Base-by-base conservation (phyloP, 2,329 filamentous ascomycete genomes). In the Pseudodiploospora longispora region DNA sequence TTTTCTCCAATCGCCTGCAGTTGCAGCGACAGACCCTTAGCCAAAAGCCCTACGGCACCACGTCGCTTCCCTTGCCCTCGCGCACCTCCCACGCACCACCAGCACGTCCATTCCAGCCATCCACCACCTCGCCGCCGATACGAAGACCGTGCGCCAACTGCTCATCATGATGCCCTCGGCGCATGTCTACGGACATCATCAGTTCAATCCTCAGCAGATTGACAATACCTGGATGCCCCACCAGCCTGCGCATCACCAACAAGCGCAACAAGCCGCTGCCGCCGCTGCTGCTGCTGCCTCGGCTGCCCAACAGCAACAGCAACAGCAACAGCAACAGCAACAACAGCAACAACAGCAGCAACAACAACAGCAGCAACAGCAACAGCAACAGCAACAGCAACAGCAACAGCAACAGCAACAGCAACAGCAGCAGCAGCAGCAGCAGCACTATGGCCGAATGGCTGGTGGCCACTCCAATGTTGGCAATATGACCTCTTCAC, bases 361-460 rank as follows among this genome's bases (percentile, higher is more conserved):
- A 66, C 72, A 74, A 53, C 73, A 77, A 55, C 50, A 52, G 12
- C 47, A 48, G 4, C 51, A 53, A 67, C 72, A 74, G 53, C 71
- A 74, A 41, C 49, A 51, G 3, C 50, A 52, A 9, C 50, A 53
- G 6, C 50, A 53, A 4, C 51, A 54, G 66, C 72, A 74, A 53
- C 73, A 77, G 54, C 82, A 85, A 61, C 90, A 87, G 67, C 72
- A 75, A 53, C 71, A 74, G 41, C 50, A 52, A 5, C 53, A 55
- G 41, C 50, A 44, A 6, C 36, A 43, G 55, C 66, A 69, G 38
- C 69, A 52, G 64, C 68, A 51, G 12, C 69, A 76, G 55, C 71
- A 75, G 52, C 72, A 76, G 58, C 82, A 86, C 62, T 90, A 87
- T 66, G 84, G 78, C 61, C 83, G 86, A 52, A 78, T 94, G 55